Conservation (phyloP, 148 eudicot genomes). For the Arbutus unedo region DNA sequence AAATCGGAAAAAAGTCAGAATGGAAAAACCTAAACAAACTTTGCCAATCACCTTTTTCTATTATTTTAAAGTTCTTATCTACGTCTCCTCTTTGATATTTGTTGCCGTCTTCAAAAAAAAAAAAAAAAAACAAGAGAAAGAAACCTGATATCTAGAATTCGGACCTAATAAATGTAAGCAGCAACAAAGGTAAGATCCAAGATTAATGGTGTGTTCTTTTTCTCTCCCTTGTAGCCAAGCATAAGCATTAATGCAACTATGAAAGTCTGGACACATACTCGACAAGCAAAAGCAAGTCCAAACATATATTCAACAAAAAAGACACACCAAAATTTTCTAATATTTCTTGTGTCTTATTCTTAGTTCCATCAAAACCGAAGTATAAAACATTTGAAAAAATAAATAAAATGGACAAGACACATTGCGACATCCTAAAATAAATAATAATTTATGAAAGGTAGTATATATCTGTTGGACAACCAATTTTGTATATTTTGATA, state of each 20-base stretch:
- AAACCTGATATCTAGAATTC: neutral
- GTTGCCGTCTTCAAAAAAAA: too few relatives aligned
- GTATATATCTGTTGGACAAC: too few relatives aligned
- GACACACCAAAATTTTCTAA: neutral
- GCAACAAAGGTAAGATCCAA: neutral
- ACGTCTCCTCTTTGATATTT: too few relatives aligned
- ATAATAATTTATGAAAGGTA: too few relatives aligned
- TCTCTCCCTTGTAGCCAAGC: neutral
- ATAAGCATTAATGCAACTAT: slow-evolving; percentile 1
- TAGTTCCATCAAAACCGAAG: neutral
- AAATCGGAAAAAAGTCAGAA: too few relatives aligned
- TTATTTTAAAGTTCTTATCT: too few relatives aligned
- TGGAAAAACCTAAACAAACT: too few relatives aligned
- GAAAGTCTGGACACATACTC: neutral
- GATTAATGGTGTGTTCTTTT: neutral
- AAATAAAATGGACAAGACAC: neutral
- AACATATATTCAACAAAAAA: neutral
- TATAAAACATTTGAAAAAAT: neutral
- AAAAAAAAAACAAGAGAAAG: neutral
- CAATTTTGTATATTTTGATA: too few relatives aligned
- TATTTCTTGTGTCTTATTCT: neutral
- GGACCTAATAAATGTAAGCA: neutral
- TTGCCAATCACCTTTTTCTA: too few relatives aligned
- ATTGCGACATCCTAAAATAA: neutral
- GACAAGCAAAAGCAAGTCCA: slow-evolving; percentile 12